Base-by-base conservation (phyloP, 208 protist species). In the Zelonia costaricensis region DNA sequence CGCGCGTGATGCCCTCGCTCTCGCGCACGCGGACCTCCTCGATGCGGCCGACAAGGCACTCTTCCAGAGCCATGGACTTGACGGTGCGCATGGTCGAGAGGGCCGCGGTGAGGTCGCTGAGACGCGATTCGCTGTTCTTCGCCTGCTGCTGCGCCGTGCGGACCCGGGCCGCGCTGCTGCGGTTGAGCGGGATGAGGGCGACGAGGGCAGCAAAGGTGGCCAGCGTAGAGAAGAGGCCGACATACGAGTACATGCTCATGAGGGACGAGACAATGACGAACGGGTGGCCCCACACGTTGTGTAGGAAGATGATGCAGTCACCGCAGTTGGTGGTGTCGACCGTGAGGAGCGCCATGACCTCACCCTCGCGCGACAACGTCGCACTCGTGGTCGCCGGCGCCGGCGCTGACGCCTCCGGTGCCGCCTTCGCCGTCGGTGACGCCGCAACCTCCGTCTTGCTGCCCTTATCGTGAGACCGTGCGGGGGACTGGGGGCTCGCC, bases 261-360 rank as follows among this genome's bases (percentile, higher is more conserved):
- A 93, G 59, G 1, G 83, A 79, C 20, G 62, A 71, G 40, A 80
- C 39, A 39, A 84, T 83, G 27, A 93, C 54, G 25, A 87, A 69
- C 22, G 86, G 86, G 61, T 84, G 78, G 4, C 78, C 73, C 84
- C 86, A 93, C 36, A 78, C 69, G 31, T 93, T 87, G 75, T 90
- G 86, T 47, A 93, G 69, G 38, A 84, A 88, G 45, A 91, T 73
- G 31, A 93, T 64, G 39, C 70, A 73, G 44, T 88, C 70, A 18
- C 77, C 73, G 51, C 86, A 93, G 61, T 73, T 76, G 45, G 61
- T 68, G 33, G 76, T 70, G 61, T 93, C 86, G 18, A 88, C 73
- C 6, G 80, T 90, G 7, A 90, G 54, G 22, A 93, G 74, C 18
- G 84, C 74, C 64, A 88, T 57, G 8, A 80, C 68, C 48, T 84